These are phyloP conservation scores for Colletotrichum lentis DNA, from an alignment of 2,329 filamentous ascomycete species.

Conservation along the genomic window DNA sequence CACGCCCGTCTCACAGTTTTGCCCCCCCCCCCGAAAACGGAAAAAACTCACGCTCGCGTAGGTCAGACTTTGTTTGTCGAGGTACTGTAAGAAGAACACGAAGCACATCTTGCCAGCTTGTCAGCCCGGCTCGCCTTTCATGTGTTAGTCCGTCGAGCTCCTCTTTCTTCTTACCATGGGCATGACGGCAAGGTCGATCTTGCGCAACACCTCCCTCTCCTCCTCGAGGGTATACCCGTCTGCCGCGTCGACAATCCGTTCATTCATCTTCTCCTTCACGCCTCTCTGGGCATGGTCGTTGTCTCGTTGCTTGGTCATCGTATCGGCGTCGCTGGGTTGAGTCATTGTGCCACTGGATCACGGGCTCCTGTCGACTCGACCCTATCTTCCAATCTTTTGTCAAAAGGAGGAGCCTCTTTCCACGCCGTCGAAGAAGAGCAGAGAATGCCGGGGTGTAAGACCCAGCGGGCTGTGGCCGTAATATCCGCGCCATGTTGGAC, in stretches of 20 bases:
- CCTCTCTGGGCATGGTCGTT: neutral
- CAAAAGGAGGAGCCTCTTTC: neutral
- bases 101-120: constrained; percentile 48
- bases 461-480: neutral
- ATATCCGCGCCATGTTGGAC: constrained; percentile 10
- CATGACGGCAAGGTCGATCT: constrained; percentile 47
- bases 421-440: neutral
- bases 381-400: neutral
- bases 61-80: constrained; percentile 59
- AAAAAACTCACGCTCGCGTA: constrained; percentile 49
- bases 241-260: constrained; percentile 35
- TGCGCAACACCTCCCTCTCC: constrained; percentile 44
- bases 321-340: neutral
- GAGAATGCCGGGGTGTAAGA: constrained; percentile 5
- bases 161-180: constrained; percentile 41
- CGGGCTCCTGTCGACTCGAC: neutral
- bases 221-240: constrained; percentile 45
- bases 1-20: too few species aligned
- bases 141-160: neutral
- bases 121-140: constrained; percentile 1
- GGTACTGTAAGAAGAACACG: constrained; percentile 54
- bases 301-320: neutral
- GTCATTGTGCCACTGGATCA: neutral
- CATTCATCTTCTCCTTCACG: constrained; percentile 36
- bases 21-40: too few species aligned